Evolutionary conservation across 1,139 yeast genomes (phyloP).

Genomic region (Scheffersomyces segobiensis): DNA sequence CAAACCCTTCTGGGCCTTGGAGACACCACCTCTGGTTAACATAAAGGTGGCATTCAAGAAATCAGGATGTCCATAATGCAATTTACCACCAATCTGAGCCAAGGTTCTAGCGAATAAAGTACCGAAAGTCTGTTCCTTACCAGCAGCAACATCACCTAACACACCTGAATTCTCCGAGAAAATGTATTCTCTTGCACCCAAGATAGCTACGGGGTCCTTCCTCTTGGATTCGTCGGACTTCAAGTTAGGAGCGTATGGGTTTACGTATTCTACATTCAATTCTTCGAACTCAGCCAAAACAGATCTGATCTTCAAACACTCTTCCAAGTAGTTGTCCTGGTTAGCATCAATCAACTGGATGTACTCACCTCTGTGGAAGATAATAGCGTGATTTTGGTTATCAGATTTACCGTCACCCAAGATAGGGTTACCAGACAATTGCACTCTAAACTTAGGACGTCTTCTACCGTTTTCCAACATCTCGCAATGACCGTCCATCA

Average conservation of each 20-base stretch:
- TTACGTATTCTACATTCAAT: constrained; percentile 80
- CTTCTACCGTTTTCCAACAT: constrained; percentile 97
- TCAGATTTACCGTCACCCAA: constrained; percentile 99
- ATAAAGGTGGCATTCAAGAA: constrained; percentile 90
- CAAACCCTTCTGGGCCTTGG: constrained; percentile 97
- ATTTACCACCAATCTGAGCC: constrained; percentile 98
- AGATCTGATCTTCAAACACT: constrained; percentile 95
- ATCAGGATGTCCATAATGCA: constrained; percentile 99
- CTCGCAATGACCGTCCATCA: constrained; percentile 98
- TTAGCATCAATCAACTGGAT: constrained; percentile 97
- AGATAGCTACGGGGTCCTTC: constrained; percentile 89
- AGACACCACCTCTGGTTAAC: constrained; percentile 99
- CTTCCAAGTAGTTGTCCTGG: constrained; percentile 97
- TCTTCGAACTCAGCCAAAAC: constrained; percentile 98
- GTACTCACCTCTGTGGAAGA: constrained; percentile 98
- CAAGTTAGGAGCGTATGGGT: constrained; percentile 72
- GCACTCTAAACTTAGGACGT: constrained; percentile 97
- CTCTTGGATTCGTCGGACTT: constrained; percentile 39
- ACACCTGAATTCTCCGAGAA: constrained; percentile 99
- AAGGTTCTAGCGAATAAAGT: constrained; percentile 95
- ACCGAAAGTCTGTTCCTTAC: constrained; percentile 99
- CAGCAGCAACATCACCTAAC: constrained; percentile 99
- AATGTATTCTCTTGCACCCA: constrained; percentile 99
- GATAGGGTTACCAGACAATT: constrained; percentile 97
- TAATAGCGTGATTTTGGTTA: constrained; percentile 95